Evolutionary conservation across 495 filamentous ascomycete species (phyloP).

Genomic region (Penicillium cinerascens): DNA sequence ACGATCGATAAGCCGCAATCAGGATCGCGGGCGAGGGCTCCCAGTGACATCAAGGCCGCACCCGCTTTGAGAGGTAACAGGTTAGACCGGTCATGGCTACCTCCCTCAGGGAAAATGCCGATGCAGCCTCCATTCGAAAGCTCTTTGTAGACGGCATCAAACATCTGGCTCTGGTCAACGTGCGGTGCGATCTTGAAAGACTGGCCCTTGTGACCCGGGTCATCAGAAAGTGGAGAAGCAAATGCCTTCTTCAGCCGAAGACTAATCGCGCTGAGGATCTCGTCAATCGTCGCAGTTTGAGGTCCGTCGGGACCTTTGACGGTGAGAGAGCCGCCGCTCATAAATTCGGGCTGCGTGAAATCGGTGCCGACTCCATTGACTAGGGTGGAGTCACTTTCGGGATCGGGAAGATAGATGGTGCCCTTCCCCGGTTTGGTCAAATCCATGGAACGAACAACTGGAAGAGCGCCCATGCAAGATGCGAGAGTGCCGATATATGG

Average conservation of each 20-base stretch:
- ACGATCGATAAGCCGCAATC: constrained; percentile 88
- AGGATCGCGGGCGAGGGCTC: constrained; percentile 79
- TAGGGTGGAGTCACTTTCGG: constrained; percentile 71
- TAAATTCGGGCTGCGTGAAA: constrained; percentile 67
- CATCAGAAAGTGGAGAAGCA: constrained; percentile 57
- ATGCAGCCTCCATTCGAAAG: constrained; percentile 80
- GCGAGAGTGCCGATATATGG: constrained; percentile 82
- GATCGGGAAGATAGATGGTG: constrained; percentile 84
- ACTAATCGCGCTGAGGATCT: constrained; percentile 74
- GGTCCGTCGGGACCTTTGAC: constrained; percentile 76
- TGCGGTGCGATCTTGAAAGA: constrained; percentile 85
- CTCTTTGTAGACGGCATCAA: constrained; percentile 81
- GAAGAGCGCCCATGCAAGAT: constrained; percentile 74
- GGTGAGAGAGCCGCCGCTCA: constrained; percentile 75
- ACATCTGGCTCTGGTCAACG: constrained; percentile 88
- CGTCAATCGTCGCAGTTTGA: constrained; percentile 71
- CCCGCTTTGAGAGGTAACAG: constrained; percentile 93
- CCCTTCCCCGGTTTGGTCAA: constrained; percentile 73
- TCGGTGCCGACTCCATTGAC: constrained; percentile 78
- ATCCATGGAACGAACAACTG: constrained; percentile 89
- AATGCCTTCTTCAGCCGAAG: constrained; percentile 81
- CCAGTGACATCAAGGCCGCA: constrained; percentile 95
- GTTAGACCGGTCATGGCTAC: constrained; percentile 92
- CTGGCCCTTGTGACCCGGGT: constrained; percentile 63
- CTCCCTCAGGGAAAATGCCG: constrained; percentile 96